phyloP scores from a whole-genome alignment of 1,139 yeast species.

The Geotrichum macrosporum region DNA sequence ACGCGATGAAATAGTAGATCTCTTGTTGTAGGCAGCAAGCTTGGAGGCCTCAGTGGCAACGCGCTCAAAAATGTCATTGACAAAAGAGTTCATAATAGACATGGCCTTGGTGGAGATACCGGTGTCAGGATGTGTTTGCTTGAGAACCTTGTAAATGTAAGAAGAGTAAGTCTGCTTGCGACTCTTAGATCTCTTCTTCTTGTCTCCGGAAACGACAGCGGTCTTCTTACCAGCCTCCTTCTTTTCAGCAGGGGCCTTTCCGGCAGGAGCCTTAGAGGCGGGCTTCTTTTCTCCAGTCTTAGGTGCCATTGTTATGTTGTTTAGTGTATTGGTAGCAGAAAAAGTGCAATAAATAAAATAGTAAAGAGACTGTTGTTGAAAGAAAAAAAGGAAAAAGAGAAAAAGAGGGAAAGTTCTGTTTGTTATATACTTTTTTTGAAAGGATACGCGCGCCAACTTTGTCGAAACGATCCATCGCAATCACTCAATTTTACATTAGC shows the following conservation, averaged over 20 bases:
- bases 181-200: constrained; percentile 93
- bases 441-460: too few relatives aligned
- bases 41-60: constrained; percentile 96
- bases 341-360: constrained; percentile 14
- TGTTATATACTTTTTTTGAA: too few relatives aligned
- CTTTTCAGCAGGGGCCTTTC: constrained; percentile 91
- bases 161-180: constrained; percentile 99
- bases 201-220: constrained; percentile 56
- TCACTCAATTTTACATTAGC: too few relatives aligned
- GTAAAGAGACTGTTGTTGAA: constrained; percentile 28
- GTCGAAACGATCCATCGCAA: too few relatives aligned
- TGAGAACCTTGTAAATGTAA: constrained; percentile 95
- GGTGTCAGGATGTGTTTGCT: constrained; percentile 99
- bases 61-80: constrained; percentile 62
- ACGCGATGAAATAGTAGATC: constrained; percentile 97
- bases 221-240: constrained; percentile 96
- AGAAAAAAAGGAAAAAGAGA: constrained; percentile 19
- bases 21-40: constrained; percentile 99
- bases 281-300: constrained; percentile 82
- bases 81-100: constrained; percentile 99
- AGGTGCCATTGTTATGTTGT: constrained; percentile 65
- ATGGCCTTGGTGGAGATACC: constrained; percentile 99
- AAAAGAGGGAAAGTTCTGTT: constrained; percentile 14
- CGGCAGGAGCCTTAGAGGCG: constrained; percentile 66
- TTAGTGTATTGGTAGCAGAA: background rate